Base-by-base conservation (phyloP, 2,329 filamentous ascomycete species). In the Ascochyta clinopodiicola region DNA sequence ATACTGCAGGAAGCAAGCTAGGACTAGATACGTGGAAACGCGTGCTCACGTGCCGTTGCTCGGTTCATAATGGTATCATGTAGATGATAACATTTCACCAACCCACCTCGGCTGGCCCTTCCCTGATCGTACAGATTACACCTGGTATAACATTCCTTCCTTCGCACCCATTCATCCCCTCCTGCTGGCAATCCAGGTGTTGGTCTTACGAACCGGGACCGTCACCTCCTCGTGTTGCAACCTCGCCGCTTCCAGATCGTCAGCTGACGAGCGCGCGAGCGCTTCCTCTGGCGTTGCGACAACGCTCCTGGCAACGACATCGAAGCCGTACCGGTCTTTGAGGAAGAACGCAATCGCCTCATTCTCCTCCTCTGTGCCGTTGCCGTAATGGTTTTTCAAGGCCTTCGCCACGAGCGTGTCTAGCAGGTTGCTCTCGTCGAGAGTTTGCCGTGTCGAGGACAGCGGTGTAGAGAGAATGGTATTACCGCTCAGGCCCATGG, bases 321-420 rank as follows among this genome's bases (percentile, higher is more conserved):
- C 61, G 35, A 63, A 65, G 6, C 48, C 27, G 44, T 64, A 66
- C 17, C 43, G 50, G 25, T 60, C 48, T 22, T 62, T 60, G 17
- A 70, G 51, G 29, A 54, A 69, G 2, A 35, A 48, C 10, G 58
- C 59, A 36, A 70, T 67, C 12, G 57, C 63, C 6, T 53, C 17
- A 31, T 66, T 61, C 43, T 70, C 62, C 27, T 66, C 58, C 0
- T 58, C 57, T 0, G 60, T 60, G 6, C 61, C 61, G 6, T 59
- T 62, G 4, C 59, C 62, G 31, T 68, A 59, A 17, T 61, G 42
- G 8, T 44, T 48, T 36, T 62, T 65, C 21, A 71, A 52, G 29
- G 67, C 66, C 24, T 65, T 65, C 17, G 60, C 61, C 13, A 69
- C 12, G 17, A 69, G 49, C 9, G 53, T 64, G 12, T 66, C 49